Evolutionary conservation across 257 asterid species (phyloP), one percentile per base, ranked within the genome.

Genomic region (Nicotiana tabacum): DNA sequence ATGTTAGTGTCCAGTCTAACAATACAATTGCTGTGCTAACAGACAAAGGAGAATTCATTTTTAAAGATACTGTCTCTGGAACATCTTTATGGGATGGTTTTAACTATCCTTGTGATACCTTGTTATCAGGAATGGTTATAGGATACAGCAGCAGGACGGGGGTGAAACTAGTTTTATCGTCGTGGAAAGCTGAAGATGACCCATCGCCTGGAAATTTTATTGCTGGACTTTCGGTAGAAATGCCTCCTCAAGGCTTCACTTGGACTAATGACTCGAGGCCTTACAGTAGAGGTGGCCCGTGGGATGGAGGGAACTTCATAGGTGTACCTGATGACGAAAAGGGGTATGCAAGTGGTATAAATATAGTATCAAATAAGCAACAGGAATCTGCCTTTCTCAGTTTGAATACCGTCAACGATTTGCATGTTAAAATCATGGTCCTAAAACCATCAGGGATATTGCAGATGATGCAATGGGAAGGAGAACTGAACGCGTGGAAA

Each of bases 271-370:
- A 72, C 58, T 76, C 77, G 10, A 37, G 16, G n/a, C 83, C 80
- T 55, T 77, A 65, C 53, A 66, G 83, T 80, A 82, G 87, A 82
- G 55, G 81, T 66, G 77, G 85, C 11, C 85, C 87, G 60, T 82
- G 87, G 87, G 61, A 66, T 82, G 85, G 87, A 30, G 27, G 13
- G 79, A 67, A 37, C 35, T 85, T 85, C 69, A 43, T 66, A 13
- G 87, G 85, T 9, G 17, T 77, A 21, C 77, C 29, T 6, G 68
- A 55, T 3, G 0, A 10, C 11, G 24, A 4, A 2, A 24, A 67
- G 60, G 84, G 82, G 16, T 82, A 82, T 85, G 39, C 66, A 10
- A 55, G 35, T 66, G 85, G 83, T 46, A 65, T 85, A 30, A 67
- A 29, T 8, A 2, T 82, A 12, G 35, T 24, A 24, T 74, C 11